A percentile compares a stretch with the other conserved stretches of the same genome.
These are phyloP conservation scores for Ogataea hybrid DNA, from an alignment of 1,139 yeast species.

Conservation along the genomic window DNA sequence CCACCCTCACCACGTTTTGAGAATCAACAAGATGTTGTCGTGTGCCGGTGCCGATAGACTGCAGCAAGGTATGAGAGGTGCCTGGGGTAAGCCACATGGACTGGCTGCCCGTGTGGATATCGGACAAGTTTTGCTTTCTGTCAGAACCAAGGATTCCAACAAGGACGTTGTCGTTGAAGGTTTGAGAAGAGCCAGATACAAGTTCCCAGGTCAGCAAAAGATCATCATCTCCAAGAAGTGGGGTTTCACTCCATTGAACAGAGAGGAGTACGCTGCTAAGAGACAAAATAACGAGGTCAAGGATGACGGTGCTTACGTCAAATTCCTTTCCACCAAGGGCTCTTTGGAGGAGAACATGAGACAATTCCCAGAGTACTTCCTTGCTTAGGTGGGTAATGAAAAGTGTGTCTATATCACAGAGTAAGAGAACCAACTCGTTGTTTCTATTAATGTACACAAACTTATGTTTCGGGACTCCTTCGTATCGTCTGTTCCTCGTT, in stretches of 20 bases:
- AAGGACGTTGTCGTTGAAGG: slow-evolving; percentile 97
- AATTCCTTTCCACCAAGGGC: slow-evolving; percentile 98
- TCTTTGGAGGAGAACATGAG: slow-evolving; percentile 86
- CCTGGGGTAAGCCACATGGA: slow-evolving; percentile 99
- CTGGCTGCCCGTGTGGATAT: slow-evolving; percentile 98
- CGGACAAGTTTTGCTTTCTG: slow-evolving; percentile 98
- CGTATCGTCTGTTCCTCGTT: slow-evolving; percentile 25
- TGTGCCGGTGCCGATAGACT: slow-evolving; percentile 99
- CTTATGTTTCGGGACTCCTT: slow-evolving; percentile 5
- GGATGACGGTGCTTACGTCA: slow-evolving; percentile 99
- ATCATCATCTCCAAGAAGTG: slow-evolving; percentile 99
- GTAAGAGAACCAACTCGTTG: not conserved
- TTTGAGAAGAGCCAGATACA: slow-evolving; percentile 99
- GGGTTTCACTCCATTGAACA: slow-evolving; percentile 99
- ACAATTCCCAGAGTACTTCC: slow-evolving; percentile 92
- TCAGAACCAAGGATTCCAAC: slow-evolving; percentile 98
- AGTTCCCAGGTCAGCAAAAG: slow-evolving; percentile 99
- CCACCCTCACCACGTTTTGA: slow-evolving; percentile 99
- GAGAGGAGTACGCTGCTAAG: slow-evolving; percentile 93
- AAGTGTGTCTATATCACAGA: slow-evolving; percentile 4
- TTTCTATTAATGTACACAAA: not conserved
- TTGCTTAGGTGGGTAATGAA: slow-evolving; percentile 32
- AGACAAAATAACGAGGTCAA: slow-evolving; percentile 97
- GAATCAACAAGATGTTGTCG: slow-evolving; percentile 99
- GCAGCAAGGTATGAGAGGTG: slow-evolving; percentile 99